Evolutionary conservation across 257 asterid species (phyloP), one percentile per base, ranked within the genome.

Genomic region (Cinchona pubescens): DNA sequence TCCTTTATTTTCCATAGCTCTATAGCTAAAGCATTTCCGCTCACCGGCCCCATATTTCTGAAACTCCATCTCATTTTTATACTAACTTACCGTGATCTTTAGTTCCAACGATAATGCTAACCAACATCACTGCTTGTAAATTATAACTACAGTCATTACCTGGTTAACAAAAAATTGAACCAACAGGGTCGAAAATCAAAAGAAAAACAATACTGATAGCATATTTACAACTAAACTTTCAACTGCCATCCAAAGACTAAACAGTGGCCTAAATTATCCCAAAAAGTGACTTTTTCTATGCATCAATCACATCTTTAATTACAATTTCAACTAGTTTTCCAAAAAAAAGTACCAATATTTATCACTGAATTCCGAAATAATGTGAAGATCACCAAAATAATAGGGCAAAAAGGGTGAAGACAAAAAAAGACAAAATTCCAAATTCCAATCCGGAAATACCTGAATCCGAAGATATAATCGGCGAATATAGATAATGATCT

Each of bases 401-500:
- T 40, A 42, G 32, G 18, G 8, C 46, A 21, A 56, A 38, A 49
- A 1, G 15, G 14, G 53, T 18, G 15, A 65, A 45, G 18, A 37
- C 42, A 60, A 59, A 65, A 27, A 42, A 71, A 13, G 25, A 49
- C 23, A 71, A 60, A 19, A 45, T 16, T 23, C 27, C 51, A 23
- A 21, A 25, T 58, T 58, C 35, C 63, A 10, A 3, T 10, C 45
- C 45, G 8, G n/a, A 15, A 7, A 68, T 75, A 94, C 98, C 99
- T 92, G 99, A 84, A 92, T 88, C 46, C 98, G 88, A 69, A 83
- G 87, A 87, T 92, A 92, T 87, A 95, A 80, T 67, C 99, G 84
- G 60, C 99, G 96, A 77, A 84, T 81, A 71, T 95, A 95, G 92
- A 92, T n/a, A n/a, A n/a, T n/a, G 92, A 87, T 95, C 99, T 89